phyloP scores from a whole-genome alignment of 2,329 filamentous ascomycete genomes.

The Claviceps purpurea region DNA sequence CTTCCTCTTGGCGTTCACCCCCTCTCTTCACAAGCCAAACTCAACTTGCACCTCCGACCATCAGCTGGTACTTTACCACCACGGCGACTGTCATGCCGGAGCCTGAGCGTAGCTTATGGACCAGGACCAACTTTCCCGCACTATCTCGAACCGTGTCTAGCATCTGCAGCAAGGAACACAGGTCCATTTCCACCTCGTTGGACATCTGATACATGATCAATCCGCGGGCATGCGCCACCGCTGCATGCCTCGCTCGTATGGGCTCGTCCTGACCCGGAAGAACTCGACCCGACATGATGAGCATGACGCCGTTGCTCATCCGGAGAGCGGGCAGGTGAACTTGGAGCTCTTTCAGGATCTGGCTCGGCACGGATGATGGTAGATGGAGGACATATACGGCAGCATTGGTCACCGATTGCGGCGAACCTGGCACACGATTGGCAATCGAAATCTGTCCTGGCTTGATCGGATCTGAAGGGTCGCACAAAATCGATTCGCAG shows the following conservation, averaged over 20 bases:
- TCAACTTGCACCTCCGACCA: background rate
- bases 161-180: background rate
- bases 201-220: slow-evolving; percentile 2
- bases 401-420: slow-evolving; percentile 1
- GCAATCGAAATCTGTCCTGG: background rate
- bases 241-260: background rate
- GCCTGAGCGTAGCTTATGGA: background rate
- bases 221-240: background rate
- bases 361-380: background rate
- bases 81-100: background rate
- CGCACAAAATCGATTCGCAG: background rate
- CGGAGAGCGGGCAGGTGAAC: background rate
- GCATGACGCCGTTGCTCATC: slow-evolving; percentile 1
- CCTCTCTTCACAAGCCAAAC: background rate
- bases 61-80: slow-evolving; percentile 1
- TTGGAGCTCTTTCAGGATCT: slow-evolving; percentile 1
- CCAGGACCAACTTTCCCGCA: background rate
- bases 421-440: background rate
- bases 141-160: slow-evolving; percentile 1
- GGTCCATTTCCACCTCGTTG: slow-evolving; percentile 5
- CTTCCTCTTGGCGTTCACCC: background rate
- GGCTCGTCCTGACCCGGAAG: background rate
- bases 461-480: background rate
- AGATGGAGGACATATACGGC: slow-evolving; percentile 7
- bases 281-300: background rate